Conservation (phyloP, 495 filamentous ascomycete species). For the Hypomontagnella monticulosa region DNA sequence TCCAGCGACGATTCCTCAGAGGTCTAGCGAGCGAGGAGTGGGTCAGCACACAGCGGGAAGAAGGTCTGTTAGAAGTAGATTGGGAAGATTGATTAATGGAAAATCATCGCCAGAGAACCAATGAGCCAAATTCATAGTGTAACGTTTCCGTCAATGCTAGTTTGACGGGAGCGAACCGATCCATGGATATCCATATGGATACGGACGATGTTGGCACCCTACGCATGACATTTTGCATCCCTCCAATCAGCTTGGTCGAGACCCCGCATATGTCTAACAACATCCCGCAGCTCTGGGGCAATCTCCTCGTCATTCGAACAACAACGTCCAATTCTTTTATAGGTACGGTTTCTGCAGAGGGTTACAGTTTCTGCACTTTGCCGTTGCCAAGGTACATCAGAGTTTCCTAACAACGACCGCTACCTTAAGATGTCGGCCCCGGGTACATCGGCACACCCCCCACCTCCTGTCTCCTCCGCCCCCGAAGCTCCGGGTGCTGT, state of each 20-base stretch:
- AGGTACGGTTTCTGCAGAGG: constrained; percentile 4
- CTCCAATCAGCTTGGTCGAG: constrained; percentile 37
- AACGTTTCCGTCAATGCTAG: constrained; percentile 2
- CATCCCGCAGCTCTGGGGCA: constrained; percentile 28
- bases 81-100: constrained; percentile 50
- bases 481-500: constrained; percentile 13
- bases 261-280: constrained; percentile 41
- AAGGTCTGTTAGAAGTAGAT: constrained; percentile 60
- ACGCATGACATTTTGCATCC: constrained; percentile 39
- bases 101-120: neutral
- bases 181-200: constrained; percentile 4
- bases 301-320: constrained; percentile 23
- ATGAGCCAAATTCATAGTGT: constrained; percentile 31
- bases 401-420: constrained; percentile 1
- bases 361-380: constrained; percentile 22
- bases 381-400: constrained; percentile 21
- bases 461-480: constrained; percentile 13
- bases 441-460: constrained; percentile 23
- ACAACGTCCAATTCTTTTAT: constrained; percentile 21
- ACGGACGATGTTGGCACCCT: constrained; percentile 14
- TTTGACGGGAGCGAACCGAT: constrained; percentile 14
- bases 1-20: constrained; percentile 70
- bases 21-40: constrained; percentile 77
- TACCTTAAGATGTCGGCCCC: constrained; percentile 34
- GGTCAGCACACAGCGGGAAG: constrained; percentile 74